Conservation (phyloP, 1,139 yeast genomes). For the Sugiyamaella pinicola region DNA sequence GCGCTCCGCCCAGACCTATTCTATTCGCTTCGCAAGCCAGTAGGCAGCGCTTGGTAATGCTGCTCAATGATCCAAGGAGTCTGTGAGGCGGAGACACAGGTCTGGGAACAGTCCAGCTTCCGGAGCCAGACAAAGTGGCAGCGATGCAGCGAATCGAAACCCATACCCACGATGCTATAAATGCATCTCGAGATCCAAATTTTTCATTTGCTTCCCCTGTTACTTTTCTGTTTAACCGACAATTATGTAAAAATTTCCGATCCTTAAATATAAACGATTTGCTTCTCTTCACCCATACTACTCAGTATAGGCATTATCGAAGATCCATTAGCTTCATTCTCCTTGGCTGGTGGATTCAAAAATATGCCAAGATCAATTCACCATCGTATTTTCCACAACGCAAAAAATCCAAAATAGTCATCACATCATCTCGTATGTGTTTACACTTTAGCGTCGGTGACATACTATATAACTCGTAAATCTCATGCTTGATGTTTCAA, state of each 20-base stretch:
- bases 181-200: background rate
- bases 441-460: conserved; percentile 15
- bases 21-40: too few relatives aligned
- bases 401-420: conserved; percentile 4
- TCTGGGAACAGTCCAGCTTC: too few relatives aligned
- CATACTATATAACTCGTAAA: background rate
- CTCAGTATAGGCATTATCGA: conserved; percentile 26
- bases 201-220: background rate
- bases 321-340: conserved; percentile 23
- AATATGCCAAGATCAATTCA: conserved; percentile 23
- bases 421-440: background rate
- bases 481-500: too few relatives aligned
- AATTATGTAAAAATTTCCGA: background rate
- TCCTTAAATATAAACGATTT: background rate
- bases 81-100: too few relatives aligned
- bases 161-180: background rate
- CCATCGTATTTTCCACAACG: conserved; percentile 14
- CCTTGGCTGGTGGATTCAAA: conserved; percentile 25
- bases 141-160: too few relatives aligned
- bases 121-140: too few relatives aligned
- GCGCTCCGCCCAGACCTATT: too few relatives aligned
- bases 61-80: too few relatives aligned
- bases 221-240: background rate
- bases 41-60: too few relatives aligned
- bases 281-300: background rate